A percentile compares a stretch with the other conserved stretches of the same genome.
These are phyloP conservation scores for Penstemon davidsonii DNA, from an alignment of 257 asterid species.

Conservation along the genomic window DNA sequence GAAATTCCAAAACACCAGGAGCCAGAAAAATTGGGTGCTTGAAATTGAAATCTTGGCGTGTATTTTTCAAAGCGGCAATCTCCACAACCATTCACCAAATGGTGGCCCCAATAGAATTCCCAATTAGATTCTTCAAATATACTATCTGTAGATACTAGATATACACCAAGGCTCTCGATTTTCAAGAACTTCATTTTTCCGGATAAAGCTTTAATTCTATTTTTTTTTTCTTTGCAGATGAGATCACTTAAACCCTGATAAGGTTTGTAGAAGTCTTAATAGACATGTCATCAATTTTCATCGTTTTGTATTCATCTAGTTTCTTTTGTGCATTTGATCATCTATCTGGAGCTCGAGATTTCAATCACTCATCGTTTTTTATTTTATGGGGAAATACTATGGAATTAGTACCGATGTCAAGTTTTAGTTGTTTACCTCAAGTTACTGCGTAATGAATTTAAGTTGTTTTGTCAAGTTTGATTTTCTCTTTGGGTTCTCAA, in stretches of 20 bases:
- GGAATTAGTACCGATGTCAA: slow-evolving; percentile 8
- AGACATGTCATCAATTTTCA: slow-evolving; percentile 3
- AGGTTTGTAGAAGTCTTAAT: slow-evolving; percentile 36
- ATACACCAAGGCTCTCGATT: slow-evolving; percentile 20
- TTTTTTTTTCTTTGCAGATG: slow-evolving; percentile 31
- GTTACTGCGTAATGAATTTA: neutral
- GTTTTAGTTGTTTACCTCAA: neutral
- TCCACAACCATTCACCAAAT: slow-evolving; percentile 51
- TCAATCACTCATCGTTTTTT: slow-evolving; percentile 3
- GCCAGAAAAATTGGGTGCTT: slow-evolving; percentile 42
- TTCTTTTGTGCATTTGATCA: neutral
- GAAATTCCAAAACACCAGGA: slow-evolving; percentile 27
- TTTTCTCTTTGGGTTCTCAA: neutral
- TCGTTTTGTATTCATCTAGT: neutral
- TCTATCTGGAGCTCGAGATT: slow-evolving; percentile 2
- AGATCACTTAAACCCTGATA: slow-evolving; percentile 26
- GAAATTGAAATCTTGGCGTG: slow-evolving; percentile 15
- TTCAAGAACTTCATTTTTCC: slow-evolving; percentile 14
- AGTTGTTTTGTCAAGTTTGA: neutral
- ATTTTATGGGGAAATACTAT: slow-evolving; percentile 9
- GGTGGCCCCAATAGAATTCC: slow-evolving; percentile 49
- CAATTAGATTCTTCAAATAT: slow-evolving; percentile 34
- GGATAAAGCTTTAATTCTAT: neutral
- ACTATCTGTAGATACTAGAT: slow-evolving; percentile 2
- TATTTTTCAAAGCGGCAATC: slow-evolving; percentile 24